Conservation (phyloP, 2,329 filamentous ascomycete species). For the Ophiobolus disseminans region DNA sequence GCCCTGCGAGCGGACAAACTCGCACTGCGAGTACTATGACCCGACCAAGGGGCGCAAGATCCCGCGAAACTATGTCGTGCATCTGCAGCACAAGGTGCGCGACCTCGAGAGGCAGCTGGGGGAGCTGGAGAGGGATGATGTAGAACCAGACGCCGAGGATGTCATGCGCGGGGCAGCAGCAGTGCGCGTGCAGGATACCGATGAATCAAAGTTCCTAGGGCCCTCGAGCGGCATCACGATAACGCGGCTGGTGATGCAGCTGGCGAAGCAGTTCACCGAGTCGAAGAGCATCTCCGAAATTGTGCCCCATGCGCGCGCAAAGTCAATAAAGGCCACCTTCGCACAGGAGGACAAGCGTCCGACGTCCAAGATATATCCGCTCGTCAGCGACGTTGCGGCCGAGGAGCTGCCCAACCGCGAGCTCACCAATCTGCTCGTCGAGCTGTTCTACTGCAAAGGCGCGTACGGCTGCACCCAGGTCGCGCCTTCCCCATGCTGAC, state of each 20-base stretch:
- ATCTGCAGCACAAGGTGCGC: constrained; percentile 84
- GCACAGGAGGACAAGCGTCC: constrained; percentile 69
- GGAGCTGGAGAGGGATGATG: constrained; percentile 76
- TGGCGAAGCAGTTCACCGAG: constrained; percentile 92
- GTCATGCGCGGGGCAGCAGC: constrained; percentile 86
- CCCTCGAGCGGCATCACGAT: constrained; percentile 96
- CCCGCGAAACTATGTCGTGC: constrained; percentile 89
- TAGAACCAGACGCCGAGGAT: constrained; percentile 76
- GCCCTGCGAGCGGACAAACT: constrained; percentile 90
- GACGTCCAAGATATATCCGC: constrained; percentile 83
- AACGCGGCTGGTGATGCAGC: constrained; percentile 92
- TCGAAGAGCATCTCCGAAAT: constrained; percentile 91
- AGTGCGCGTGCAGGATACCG: constrained; percentile 82
- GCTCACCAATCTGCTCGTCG: constrained; percentile 78
- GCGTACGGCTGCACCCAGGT: constrained; percentile 16
- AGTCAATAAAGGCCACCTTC: constrained; percentile 73
- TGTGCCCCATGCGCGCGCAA: constrained; percentile 75
- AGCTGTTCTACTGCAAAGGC: constrained; percentile 88
- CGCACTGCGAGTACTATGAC: constrained; percentile 94
- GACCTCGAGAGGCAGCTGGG: constrained; percentile 82
- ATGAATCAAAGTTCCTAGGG: constrained; percentile 89
- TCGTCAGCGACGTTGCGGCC: constrained; percentile 85
- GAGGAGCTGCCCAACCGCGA: constrained; percentile 74
- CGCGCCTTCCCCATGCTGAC: constrained; percentile 16
- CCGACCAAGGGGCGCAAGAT: constrained; percentile 85